A percentile compares a stretch with the other conserved stretches of the same genome.
phyloP scores from a whole-genome alignment of 352 stramenopile species.

The Globisporangium middletonii region DNA sequence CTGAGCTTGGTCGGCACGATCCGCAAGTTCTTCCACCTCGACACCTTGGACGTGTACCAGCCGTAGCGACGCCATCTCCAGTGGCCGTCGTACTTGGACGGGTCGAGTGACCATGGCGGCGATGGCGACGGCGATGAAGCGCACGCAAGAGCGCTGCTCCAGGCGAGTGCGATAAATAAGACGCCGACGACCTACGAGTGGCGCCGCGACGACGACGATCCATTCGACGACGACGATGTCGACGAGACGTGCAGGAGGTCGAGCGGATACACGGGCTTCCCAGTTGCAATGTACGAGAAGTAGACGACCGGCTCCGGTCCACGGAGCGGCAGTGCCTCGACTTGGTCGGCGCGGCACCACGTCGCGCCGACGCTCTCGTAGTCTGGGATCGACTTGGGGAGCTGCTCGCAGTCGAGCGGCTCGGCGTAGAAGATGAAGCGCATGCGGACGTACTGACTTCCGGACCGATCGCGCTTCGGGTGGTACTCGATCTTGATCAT shows the following conservation, averaged over 20 bases:
- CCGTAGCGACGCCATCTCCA: slow-evolving; percentile 1
- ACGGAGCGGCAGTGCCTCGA: slow-evolving; percentile 55
- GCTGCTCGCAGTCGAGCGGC: slow-evolving; percentile 66
- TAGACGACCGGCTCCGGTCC: slow-evolving; percentile 69
- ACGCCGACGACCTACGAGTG: background rate
- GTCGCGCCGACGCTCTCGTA: slow-evolving; percentile 81
- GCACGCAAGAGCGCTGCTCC: too few species aligned
- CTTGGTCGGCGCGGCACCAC: slow-evolving; percentile 71
- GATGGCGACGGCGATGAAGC: too few species aligned
- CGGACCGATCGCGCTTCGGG: slow-evolving; percentile 65
- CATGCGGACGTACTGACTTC: slow-evolving; percentile 77
- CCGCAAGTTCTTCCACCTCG: slow-evolving; percentile 64
- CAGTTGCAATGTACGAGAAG: slow-evolving; percentile 63
- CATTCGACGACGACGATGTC: slow-evolving; percentile 10
- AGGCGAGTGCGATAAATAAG: too few species aligned
- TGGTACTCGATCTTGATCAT: slow-evolving; percentile 84
- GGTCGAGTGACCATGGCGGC: too few species aligned
- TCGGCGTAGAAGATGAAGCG: slow-evolving; percentile 83
- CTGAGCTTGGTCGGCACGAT: slow-evolving; percentile 52
- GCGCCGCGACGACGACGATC: slow-evolving; percentile 9
- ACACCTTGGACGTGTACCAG: slow-evolving; percentile 56
- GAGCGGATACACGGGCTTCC: slow-evolving; percentile 71
- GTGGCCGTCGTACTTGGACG: too few species aligned
- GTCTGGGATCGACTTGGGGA: slow-evolving; percentile 83
- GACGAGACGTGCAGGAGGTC: slow-evolving; percentile 67